phyloP scores from a whole-genome alignment of 192 early-diverging fungal species.

The Podila minutissima region DNA sequence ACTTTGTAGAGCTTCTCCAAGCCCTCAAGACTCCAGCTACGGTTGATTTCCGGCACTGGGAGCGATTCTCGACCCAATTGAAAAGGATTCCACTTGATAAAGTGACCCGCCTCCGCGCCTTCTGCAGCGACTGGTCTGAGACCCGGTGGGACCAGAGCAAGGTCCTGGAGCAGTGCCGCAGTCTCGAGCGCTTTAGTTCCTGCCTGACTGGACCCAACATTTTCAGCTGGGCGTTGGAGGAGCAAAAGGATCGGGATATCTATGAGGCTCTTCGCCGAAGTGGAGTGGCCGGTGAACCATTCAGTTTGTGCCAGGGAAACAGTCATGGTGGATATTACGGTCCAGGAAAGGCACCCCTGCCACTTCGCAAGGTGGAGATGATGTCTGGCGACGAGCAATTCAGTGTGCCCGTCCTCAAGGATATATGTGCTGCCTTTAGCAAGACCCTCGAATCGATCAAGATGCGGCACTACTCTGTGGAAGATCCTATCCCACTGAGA shows the following conservation, averaged over 20 bases:
- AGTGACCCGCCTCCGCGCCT: constrained; percentile 12
- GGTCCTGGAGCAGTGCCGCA: constrained; percentile 19
- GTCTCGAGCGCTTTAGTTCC: constrained; percentile 18
- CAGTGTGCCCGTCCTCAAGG: constrained; percentile 17
- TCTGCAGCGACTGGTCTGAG: constrained; percentile 14
- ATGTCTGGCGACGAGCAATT: not conserved
- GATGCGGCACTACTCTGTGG: not conserved
- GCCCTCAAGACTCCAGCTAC: constrained; percentile 6
- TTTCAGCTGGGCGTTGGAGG: constrained; percentile 27
- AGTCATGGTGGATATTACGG: constrained; percentile 15
- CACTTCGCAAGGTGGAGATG: constrained; percentile 11
- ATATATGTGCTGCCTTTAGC: constrained; percentile 16
- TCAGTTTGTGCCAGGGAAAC: constrained; percentile 1
- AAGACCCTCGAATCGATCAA: constrained; percentile 10
- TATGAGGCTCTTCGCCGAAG: not conserved
- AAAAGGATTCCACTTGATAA: not conserved
- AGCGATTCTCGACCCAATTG: not conserved
- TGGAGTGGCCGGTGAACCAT: not conserved
- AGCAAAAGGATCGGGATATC: constrained; percentile 9
- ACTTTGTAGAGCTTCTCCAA: constrained; percentile 9
- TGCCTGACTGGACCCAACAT: not conserved
- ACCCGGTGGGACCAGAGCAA: constrained; percentile 6
- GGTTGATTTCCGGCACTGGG: constrained; percentile 21
- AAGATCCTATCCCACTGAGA: not conserved
- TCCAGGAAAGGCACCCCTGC: constrained; percentile 9